Percentiles rank a stretch among this genome's conserved stretches.
Evolutionary conservation across 2,329 filamentous ascomycete species (phyloP).

Genomic region (Tolypocladium tropicale): DNA sequence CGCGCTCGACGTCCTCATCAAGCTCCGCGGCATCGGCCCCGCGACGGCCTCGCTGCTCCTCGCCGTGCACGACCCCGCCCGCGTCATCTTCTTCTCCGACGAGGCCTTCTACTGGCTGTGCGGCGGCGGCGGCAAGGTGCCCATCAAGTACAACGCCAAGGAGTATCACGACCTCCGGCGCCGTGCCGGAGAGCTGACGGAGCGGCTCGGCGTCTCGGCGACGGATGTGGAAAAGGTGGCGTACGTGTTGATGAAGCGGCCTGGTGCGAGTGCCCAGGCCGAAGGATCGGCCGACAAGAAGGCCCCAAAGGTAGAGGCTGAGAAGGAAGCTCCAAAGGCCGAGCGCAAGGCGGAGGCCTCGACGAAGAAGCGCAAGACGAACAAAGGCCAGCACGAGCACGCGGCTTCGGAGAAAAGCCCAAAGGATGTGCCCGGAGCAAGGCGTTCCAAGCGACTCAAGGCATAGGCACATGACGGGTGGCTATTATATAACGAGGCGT

Average conservation of each 20-base stretch:
- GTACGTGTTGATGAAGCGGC: constrained; percentile 51
- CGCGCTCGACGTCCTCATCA: constrained; percentile 39
- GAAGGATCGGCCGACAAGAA: neutral
- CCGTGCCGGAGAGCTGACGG: constrained; percentile 29
- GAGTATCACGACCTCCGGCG: constrained; percentile 53
- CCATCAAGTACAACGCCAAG: constrained; percentile 58
- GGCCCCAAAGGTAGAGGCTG: neutral
- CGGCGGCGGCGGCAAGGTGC: constrained; percentile 35
- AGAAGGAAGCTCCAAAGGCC: neutral
- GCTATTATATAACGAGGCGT: neutral
- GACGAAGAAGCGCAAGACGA: constrained; percentile 11
- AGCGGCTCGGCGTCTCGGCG: constrained; percentile 43
- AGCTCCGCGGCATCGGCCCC: constrained; percentile 66
- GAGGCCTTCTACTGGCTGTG: constrained; percentile 67
- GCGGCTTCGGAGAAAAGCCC: neutral
- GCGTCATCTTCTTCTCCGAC: constrained; percentile 68
- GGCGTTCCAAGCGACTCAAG: constrained; percentile 8
- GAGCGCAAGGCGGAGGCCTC: neutral
- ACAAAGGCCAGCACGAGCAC: constrained; percentile 12
- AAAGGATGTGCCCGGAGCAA: neutral
- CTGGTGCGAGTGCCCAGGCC: constrained; percentile 1
- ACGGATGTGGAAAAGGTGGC: constrained; percentile 61
- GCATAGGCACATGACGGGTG: neutral
- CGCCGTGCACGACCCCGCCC: constrained; percentile 48
- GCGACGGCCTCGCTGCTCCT: constrained; percentile 70